These are phyloP conservation scores for Saturnispora ahearnii DNA, from an alignment of 805 yeast species.

Conservation along the genomic window DNA sequence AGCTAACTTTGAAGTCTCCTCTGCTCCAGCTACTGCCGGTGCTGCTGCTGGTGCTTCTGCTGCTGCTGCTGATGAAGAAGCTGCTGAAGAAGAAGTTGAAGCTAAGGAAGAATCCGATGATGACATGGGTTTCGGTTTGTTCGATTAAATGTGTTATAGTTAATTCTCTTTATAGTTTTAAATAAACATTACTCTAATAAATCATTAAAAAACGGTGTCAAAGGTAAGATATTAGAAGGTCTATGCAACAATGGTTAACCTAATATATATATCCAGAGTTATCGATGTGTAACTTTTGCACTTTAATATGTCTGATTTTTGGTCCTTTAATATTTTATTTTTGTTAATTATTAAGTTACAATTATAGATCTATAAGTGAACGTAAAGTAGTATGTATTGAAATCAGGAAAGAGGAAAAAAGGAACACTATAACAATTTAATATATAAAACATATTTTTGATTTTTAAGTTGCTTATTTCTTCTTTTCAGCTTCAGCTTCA, in stretches of 20 bases:
- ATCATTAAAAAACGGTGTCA: not conserved
- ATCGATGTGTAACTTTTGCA: too few species aligned
- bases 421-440: slow-evolving; percentile 4
- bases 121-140: slow-evolving; percentile 88
- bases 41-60: slow-evolving; percentile 39
- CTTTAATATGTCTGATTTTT: too few species aligned
- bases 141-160: slow-evolving; percentile 51
- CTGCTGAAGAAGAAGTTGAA: slow-evolving; percentile 50
- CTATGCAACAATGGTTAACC: too few species aligned
- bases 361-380: slow-evolving; percentile 1
- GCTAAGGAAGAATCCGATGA: slow-evolving; percentile 64
- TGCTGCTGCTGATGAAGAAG: slow-evolving; percentile 38
- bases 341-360: not conserved
- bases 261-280: too few species aligned
- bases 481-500: slow-evolving; percentile 99
- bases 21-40: slow-evolving; percentile 44
- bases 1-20: slow-evolving; percentile 44
- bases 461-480: slow-evolving; percentile 54
- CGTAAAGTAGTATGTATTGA: slow-evolving; percentile 3
- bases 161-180: not conserved
- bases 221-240: too few species aligned
- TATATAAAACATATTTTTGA: slow-evolving; percentile 4
- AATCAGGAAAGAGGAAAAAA: slow-evolving; percentile 1
- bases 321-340: too few species aligned
- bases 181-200: not conserved